These are phyloP conservation scores for Candida tibetensis DNA, from an alignment of 805 yeast genomes.

Conservation along the genomic window DNA sequence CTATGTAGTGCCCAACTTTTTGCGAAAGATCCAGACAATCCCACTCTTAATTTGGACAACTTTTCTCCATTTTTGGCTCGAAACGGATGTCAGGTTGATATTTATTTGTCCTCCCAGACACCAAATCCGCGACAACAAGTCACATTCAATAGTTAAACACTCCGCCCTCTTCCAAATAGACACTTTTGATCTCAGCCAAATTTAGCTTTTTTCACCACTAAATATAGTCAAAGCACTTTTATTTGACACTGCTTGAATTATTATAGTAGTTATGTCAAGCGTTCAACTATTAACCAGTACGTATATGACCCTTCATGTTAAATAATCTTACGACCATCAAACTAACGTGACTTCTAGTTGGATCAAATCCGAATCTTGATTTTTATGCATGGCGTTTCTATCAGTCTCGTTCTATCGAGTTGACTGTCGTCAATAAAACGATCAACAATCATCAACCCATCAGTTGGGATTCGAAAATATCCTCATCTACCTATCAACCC, in stretches of 20 bases:
- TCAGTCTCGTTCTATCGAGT: conserved; percentile 36
- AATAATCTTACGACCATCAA: not conserved
- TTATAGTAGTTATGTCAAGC: conserved; percentile 4
- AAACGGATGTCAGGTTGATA: no score
- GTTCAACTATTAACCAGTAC: conserved; percentile 6
- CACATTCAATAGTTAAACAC: not conserved
- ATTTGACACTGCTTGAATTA: no score
- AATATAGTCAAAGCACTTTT: no score
- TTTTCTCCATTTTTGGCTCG: no score
- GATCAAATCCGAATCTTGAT: conserved; percentile 55
- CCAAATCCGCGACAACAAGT: not conserved
- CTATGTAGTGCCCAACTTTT: no score
- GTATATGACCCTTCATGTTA: not conserved
- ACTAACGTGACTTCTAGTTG: conserved; percentile 32
- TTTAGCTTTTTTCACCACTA: no score
- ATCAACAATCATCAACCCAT: conserved; percentile 6
- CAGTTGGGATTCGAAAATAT: not conserved
- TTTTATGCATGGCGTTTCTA: conserved; percentile 60
- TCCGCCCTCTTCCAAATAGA: not conserved
- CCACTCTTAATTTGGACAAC: no score
- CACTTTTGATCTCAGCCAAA: not conserved
- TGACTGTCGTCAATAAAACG: conserved; percentile 38
- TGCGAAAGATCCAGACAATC: no score
- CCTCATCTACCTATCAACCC: conserved; percentile 14
- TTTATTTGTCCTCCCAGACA: conserved; percentile 1